These are phyloP conservation scores for Candida methanosorbosa DNA, from an alignment of 805 yeast genomes.

Conservation along the genomic window DNA sequence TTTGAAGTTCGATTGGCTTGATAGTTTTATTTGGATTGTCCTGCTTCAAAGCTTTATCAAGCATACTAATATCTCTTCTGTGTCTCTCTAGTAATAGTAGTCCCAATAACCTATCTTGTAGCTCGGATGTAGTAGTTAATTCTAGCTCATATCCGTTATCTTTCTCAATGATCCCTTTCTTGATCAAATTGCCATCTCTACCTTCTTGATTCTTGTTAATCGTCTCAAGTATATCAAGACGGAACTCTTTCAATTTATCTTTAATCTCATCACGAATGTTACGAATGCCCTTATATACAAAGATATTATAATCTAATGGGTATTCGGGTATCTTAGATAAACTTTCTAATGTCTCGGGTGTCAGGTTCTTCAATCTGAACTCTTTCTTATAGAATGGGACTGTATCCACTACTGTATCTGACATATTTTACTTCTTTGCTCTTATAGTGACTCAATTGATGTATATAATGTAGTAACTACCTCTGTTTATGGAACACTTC, in stretches of 20 bases:
- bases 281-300: constrained; percentile 23
- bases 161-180: constrained; percentile 11
- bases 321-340: constrained; percentile 24
- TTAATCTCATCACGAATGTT: constrained; percentile 11
- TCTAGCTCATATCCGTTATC: constrained; percentile 8
- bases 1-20: constrained; percentile 13
- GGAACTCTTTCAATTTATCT: constrained; percentile 13
- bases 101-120: constrained; percentile 25
- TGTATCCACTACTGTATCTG: no score
- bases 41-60: constrained; percentile 14
- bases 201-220: constrained; percentile 8
- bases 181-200: constrained; percentile 10
- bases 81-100: constrained; percentile 27
- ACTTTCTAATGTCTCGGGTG: constrained; percentile 5
- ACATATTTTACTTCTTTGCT: no score
- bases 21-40: constrained; percentile 11
- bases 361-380: constrained; percentile 3
- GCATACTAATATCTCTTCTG: constrained; percentile 20
- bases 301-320: constrained; percentile 29
- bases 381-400: not conserved
- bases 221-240: constrained; percentile 8
- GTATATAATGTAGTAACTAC: no score
- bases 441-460: no score
- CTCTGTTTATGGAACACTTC: no score
- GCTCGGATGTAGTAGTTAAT: constrained; percentile 21